Base-by-base conservation (phyloP, 345 rosid genomes). In the Populus ilicifolia region DNA sequence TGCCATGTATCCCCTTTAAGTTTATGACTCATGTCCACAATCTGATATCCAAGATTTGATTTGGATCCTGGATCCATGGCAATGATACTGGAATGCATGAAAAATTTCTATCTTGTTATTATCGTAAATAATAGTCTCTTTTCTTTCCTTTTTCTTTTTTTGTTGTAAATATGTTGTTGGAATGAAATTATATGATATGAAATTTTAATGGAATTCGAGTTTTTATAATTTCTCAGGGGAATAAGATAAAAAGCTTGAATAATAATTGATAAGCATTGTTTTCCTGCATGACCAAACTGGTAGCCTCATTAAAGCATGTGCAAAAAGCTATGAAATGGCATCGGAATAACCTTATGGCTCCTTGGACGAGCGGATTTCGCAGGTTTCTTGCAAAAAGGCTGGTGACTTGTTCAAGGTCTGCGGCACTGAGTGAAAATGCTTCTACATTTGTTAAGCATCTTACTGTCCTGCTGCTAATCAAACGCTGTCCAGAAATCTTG, bases 341-440 rank as follows among this genome's bases (percentile, higher is more conserved):
- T 1, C 69, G 70, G 67, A 70, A 62, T 64, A 75, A 91, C 96
- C 96, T 90, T 80, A 94, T 90, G 61, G 97, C 98, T 83, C 97
- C 91, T 86, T 89, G 95, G 76, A 94, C 92, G 6, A 89, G 86
- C 70, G 89, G 87, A 52, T 83, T 89, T 30, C 93, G 86, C 70
- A 89, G 75, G 87, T 82, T 84, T 89, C 94, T 85, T 0, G 97
- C 80, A 73, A 86, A 93, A 71, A 85, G 79, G 74, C 85, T 84
- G 69, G 95, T 94, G 25, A 93, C 97, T 75, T 91, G 95, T 94
- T 94, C 90, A 43, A 93, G 84, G 81, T 94, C 97, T 64, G 87
- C 86, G 23, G 91, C 97, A 69, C 87, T 82, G 72, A 93, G 93
- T 35, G 94, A 87, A 81, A 94, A 94, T 29, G 97, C 97, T 86